Evolutionary conservation across 2,329 filamentous ascomycete genomes (phyloP), one percentile per base, ranked within the genome.

Genomic region (Cordyceps sp.): DNA sequence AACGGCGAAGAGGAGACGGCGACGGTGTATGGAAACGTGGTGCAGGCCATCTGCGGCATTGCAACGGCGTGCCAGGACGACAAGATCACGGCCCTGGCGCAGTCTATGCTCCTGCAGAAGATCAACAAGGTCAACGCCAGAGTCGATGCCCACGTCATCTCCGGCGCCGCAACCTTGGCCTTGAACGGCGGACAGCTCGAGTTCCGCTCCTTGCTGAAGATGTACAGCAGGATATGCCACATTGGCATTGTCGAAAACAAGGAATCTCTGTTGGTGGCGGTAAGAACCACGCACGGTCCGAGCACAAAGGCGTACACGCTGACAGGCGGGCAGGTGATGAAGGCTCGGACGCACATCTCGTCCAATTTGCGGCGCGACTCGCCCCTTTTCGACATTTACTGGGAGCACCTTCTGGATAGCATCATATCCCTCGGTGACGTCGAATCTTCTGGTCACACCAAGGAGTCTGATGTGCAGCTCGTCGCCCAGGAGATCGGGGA

Each of bases 51-150:
- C 38, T 88, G 92, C 35, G 77, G 76, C n/a, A 83, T 98, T 49
- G 84, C 90, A 1, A 72, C 69, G 16, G 76, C 72, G 35, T 85
- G 78, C 48, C 70, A 78, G 30, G 86, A 98, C 45, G 76, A 84
- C 37, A 93, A 94, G 56, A 93, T 98, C 33, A 90, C 80, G 6
- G 86, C 86, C 5, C 62, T 98, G 32, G 88, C 86, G 3, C 80
- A 94, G 44, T 92, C 85, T 1, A 94, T 98, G 76, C 71, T 99
- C 17, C 59, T 93, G n/a, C 90, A 98, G 48, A 96, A 98, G 53
- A 71, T 96, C 36, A 77, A 79, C 37, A 88, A 90, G 53, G 73
- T 94, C 34, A 90, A 73, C 46, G 65, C 71, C 36, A 61, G 69
- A 5, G 80, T 94, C 3, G 86, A 96, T 58, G 75, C 79, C 20